Evolutionary conservation across 805 yeast species (phyloP), one percentile per base, ranked within the genome.

Genomic region (Saccharomycopsis oosterbeekiorum): DNA sequence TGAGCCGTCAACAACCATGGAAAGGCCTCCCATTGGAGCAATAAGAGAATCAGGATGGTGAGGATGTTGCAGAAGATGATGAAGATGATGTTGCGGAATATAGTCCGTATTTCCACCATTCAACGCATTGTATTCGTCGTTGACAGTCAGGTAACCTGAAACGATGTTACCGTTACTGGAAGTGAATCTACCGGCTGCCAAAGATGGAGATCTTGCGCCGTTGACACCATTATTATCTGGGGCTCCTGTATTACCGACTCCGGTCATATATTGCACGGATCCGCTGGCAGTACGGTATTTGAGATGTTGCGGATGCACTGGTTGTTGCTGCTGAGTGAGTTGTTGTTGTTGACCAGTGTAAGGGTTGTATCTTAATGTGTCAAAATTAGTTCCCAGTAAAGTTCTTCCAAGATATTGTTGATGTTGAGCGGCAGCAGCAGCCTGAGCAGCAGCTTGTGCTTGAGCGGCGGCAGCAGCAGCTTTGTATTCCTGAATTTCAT

Each of bases 401-500:
- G 53, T 47, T 24, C 53, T 47, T 47, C 53, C 53, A 24, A 47
- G 9, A 47, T 24, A 47, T 47, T 47, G 53, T 15, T 47, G 53
- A 47, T 47, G 53, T 39, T 55, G 57, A 14, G 41, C 55, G 8
- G 41, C 55, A 26, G 37, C 37, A 29, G 37, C 56, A 53, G 56
- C 56, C 15, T 29, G 41, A 12, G 56, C 39, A 53, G 56, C 51
- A 17, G 51, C 51, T 43, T 17, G 26, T 9, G 51, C 51, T 43
- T 17, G 26, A 21, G 51, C 51, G 6, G 50, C 50, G n/a, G 51
- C 56, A 24, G 47, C 43, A 24, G 57, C 57, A 36, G 57, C 57
- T 26, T 55, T 57, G 14, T 55, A 58, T n/a, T 60, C 64, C 17
- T 56, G 59, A 50, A 58, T 39, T 39, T 72, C 73, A 12, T 70